Evolutionary conservation across 495 filamentous ascomycete species (phyloP).

Genomic region (Tuber indicum): DNA sequence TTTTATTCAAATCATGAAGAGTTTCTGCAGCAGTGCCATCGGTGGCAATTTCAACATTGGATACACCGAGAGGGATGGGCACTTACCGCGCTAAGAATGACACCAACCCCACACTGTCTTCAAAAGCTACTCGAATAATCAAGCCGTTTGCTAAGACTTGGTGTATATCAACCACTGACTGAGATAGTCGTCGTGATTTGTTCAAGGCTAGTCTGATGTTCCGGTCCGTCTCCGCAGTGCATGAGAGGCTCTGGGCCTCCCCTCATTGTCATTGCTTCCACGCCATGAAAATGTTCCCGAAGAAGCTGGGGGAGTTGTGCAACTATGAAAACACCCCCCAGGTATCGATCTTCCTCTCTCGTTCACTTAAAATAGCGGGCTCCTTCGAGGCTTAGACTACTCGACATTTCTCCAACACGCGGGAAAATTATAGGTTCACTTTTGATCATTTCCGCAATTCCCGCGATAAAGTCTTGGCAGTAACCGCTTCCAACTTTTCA

Average conservation of each 20-base stretch:
- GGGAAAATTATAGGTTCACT: not conserved
- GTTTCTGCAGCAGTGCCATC: not conserved
- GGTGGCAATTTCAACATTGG: not conserved
- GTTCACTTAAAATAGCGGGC: not conserved
- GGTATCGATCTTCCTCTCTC: not conserved
- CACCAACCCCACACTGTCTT: not conserved
- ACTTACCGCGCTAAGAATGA: not conserved
- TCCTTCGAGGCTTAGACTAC: not conserved
- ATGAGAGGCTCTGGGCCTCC: not conserved
- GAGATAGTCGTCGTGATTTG: not conserved
- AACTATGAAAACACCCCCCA: not conserved
- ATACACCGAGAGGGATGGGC: not conserved
- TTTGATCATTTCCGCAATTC: conserved; percentile 1
- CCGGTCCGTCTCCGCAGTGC: not conserved
- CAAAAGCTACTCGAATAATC: no score
- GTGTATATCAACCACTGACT: not conserved
- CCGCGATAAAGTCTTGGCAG: not conserved
- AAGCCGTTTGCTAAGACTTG: no score
- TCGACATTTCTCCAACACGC: not conserved
- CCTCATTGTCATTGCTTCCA: not conserved
- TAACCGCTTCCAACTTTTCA: not conserved
- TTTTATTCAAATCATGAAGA: not conserved
- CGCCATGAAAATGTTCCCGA: not conserved
- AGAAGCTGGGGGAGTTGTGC: not conserved
- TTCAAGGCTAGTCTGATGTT: not conserved